phyloP scores from a whole-genome alignment of 345 rosid genomes.

The Gynandropsis gynandra region DNA sequence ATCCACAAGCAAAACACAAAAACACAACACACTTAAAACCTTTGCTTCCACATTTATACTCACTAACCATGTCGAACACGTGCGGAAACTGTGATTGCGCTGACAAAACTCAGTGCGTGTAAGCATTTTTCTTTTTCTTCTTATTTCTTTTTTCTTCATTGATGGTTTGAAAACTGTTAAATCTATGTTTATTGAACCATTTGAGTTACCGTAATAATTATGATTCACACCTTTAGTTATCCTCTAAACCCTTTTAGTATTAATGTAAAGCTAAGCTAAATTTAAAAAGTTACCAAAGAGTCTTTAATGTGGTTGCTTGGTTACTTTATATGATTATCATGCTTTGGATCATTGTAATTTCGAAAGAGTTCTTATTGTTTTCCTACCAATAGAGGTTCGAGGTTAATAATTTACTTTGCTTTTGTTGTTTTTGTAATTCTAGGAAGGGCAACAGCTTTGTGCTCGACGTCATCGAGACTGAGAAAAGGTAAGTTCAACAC shows the following conservation, averaged over 20 bases:
- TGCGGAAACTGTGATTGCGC: slow-evolving; percentile 80
- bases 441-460: slow-evolving; percentile 66
- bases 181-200: neutral
- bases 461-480: slow-evolving; percentile 49
- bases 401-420: neutral
- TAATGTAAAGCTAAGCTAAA: too few relatives aligned
- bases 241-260: too few relatives aligned
- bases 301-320: too few relatives aligned
- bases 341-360: too few relatives aligned
- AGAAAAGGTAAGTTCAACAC: slow-evolving; percentile 37
- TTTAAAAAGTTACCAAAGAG: too few relatives aligned
- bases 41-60: neutral
- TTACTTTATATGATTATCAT: too few relatives aligned
- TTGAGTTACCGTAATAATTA: too few relatives aligned
- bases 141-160: neutral
- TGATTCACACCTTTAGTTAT: too few relatives aligned
- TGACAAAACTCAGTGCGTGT: slow-evolving; percentile 74
- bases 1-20: slow-evolving; percentile 15
- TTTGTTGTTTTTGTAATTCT: slow-evolving; percentile 17
- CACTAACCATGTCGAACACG: slow-evolving; percentile 50
- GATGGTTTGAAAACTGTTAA: neutral
- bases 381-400: too few relatives aligned
- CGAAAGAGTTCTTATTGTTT: too few relatives aligned
- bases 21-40: neutral
- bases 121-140: slow-evolving; percentile 24